Evolutionary conservation across 768 basidiomycete genomes (phyloP).

Genomic region (Lactarius pseudohatsudake): DNA sequence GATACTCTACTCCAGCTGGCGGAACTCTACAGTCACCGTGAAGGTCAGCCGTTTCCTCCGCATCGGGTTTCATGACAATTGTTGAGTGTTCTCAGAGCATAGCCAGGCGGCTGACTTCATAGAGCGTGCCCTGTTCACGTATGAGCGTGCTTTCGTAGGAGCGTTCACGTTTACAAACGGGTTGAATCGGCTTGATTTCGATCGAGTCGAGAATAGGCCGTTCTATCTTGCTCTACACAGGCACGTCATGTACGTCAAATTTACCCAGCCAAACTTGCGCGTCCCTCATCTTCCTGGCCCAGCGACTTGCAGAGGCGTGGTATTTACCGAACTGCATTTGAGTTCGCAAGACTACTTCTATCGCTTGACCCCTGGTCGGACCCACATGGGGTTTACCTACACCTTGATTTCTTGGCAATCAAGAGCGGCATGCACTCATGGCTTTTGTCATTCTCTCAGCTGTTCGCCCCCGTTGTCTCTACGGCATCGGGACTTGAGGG

Average conservation of each 20-base stretch:
- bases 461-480: conserved; percentile 38
- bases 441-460: conserved; percentile 68
- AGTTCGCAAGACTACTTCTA: conserved; percentile 84
- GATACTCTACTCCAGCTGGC: conserved; percentile 88
- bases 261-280: too few species aligned
- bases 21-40: conserved; percentile 82
- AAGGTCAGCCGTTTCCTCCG: conserved; percentile 51
- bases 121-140: conserved; percentile 92
- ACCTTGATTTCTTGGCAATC: conserved; percentile 82
- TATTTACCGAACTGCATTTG: conserved; percentile 85
- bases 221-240: conserved; percentile 89
- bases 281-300: conserved; percentile 3
- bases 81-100: conserved; percentile 53
- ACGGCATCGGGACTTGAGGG: conserved; percentile 35
- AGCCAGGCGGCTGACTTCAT: conserved; percentile 82
- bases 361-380: conserved; percentile 85
- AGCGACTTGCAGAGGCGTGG: conserved; percentile 89
- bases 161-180: conserved; percentile 84
- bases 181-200: conserved; percentile 82
- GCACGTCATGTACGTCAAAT: conserved; percentile 63
- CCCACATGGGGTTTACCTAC: conserved; percentile 81
- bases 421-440: conserved; percentile 80
- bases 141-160: conserved; percentile 87
- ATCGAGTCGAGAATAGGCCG: conserved; percentile 86
- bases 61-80: background rate